Evolutionary conservation across 192 early-diverging fungal species (phyloP).

Genomic region (Gonapodya prolifera): DNA sequence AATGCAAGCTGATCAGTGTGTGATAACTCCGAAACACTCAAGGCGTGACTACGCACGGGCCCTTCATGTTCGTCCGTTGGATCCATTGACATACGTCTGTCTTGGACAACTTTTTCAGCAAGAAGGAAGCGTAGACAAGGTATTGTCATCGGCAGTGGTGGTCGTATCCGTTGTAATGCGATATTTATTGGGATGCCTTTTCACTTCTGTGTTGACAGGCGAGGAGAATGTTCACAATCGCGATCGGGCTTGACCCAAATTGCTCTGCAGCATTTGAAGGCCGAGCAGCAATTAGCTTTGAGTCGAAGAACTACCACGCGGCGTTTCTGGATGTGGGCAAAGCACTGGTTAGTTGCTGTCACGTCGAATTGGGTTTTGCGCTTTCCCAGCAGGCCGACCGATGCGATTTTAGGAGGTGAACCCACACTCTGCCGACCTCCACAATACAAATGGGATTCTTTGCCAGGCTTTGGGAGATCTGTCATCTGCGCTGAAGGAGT

Average conservation of each 20-base stretch:
- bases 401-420: slow-evolving; percentile 17
- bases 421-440: slow-evolving; percentile 29
- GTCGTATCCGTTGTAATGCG: neutral
- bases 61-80: slow-evolving; percentile 33
- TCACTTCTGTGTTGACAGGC: slow-evolving; percentile 12
- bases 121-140: slow-evolving; percentile 25
- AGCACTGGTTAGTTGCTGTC: slow-evolving; percentile 25
- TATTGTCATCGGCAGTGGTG: neutral
- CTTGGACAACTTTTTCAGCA: slow-evolving; percentile 38
- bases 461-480: slow-evolving; percentile 30
- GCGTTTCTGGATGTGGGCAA: slow-evolving; percentile 35
- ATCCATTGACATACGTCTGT: slow-evolving; percentile 33
- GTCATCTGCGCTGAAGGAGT: slow-evolving; percentile 31
- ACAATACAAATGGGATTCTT: slow-evolving; percentile 34
- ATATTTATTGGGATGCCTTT: neutral
- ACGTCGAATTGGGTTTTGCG: neutral
- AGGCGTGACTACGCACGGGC: slow-evolving; percentile 38
- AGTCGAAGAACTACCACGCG: slow-evolving; percentile 28
- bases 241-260: slow-evolving; percentile 23
- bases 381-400: neutral
- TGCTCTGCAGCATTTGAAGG: slow-evolving; percentile 40
- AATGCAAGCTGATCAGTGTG: too few species aligned
- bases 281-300: slow-evolving; percentile 26
- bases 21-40: neutral
- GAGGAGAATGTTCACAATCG: slow-evolving; percentile 30